Evolutionary conservation across 106 monocot genomes (phyloP), one percentile per base, ranked within the genome.

Genomic region (Amphibolis antarctica): DNA sequence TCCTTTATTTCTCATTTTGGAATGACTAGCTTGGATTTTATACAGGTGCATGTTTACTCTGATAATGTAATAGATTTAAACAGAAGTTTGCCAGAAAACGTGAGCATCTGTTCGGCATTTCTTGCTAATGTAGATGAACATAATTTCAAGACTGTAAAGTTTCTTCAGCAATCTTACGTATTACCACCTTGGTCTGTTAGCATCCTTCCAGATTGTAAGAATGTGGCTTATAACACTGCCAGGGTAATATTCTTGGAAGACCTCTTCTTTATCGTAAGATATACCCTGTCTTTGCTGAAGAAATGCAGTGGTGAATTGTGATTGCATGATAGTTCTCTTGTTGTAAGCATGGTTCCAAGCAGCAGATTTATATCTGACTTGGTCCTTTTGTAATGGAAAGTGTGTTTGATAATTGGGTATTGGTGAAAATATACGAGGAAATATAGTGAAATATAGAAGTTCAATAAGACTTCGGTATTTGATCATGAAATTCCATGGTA

Each of bases 111-210:
- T 72, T 86, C 86, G 52, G 86, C 89, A 64, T 96, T 96, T 80
- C 86, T 96, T 76, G 86, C 89, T 18, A 96, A 96, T 71, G 86
- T 96, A 62, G 83, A 96, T 80, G 94, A 89, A 65, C 77, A 76
- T 36, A 86, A 70, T 42, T 75, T 81, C 56, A 80, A 66, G 25
- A 67, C n/a, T 20, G 86, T 89, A 27, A 74, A 77, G 60, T 71
- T 96, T 65, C 79, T 86, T 71, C 86, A 76, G 15, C 60, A 74
- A 68, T 28, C 26, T 67, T 96, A 84, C 70, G 67, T 58, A 47
- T 55, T 96, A 65, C 82, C 78, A 45, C 89, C 94, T 31, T 96
- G 94, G 94, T 86, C 94, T 55, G 94, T 89, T 25, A 96, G 86
- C 76, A 80, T 96, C 62, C 76, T 96, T 65, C 86, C 89, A 11